Evolutionary conservation across 495 filamentous ascomycete species (phyloP).

Genomic region (Trichoderma orchidacearum): DNA sequence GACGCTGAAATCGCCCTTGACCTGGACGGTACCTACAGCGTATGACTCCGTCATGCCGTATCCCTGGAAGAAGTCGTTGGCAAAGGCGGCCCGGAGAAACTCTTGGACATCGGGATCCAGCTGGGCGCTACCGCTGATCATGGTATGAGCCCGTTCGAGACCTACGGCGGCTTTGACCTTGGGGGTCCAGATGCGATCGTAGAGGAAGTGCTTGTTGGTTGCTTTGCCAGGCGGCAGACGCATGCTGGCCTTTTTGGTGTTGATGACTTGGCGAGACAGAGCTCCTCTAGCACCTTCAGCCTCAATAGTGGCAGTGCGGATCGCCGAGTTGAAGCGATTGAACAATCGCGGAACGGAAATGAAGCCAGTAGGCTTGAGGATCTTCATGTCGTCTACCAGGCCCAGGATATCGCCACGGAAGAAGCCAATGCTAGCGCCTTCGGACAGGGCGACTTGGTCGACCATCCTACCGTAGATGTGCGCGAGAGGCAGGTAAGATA

Average conservation of each 20-base stretch:
- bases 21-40: conserved; percentile 58
- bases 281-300: conserved; percentile 70
- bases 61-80: conserved; percentile 71
- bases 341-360: conserved; percentile 84
- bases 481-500: conserved; percentile 87
- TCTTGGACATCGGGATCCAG: conserved; percentile 76
- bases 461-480: conserved; percentile 83
- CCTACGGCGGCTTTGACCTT: conserved; percentile 76
- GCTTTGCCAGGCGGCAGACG: conserved; percentile 53
- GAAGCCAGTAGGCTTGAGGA: conserved; percentile 70
- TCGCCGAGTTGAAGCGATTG: conserved; percentile 76
- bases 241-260: conserved; percentile 67
- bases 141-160: conserved; percentile 53
- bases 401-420: conserved; percentile 87
- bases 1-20: conserved; percentile 49
- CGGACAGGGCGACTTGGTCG: conserved; percentile 63
- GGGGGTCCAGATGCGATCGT: conserved; percentile 85
- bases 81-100: conserved; percentile 76
- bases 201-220: conserved; percentile 71
- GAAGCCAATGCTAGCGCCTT: conserved; percentile 71
- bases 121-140: conserved; percentile 85
- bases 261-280: conserved; percentile 65
- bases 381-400: conserved; percentile 83
- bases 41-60: conserved; percentile 97
- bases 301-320: conserved; percentile 65